phyloP scores from a whole-genome alignment of 306 rosid species.

The Albizia julibrissin region DNA sequence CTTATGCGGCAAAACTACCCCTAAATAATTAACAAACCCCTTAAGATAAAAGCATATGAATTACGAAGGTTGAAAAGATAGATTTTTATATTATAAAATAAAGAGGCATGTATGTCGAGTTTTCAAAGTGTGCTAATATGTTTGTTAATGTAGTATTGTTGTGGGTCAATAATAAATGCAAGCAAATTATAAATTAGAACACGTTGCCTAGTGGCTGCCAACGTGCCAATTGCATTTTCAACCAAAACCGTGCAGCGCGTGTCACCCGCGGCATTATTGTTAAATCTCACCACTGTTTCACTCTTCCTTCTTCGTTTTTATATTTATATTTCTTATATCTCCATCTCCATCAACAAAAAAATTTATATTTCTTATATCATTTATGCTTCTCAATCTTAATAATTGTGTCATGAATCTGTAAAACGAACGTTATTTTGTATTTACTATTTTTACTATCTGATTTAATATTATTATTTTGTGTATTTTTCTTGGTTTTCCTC shows the following conservation, averaged over 20 bases:
- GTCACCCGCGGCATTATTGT: background rate
- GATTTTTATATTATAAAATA: no score
- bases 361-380: background rate
- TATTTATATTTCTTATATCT: no score
- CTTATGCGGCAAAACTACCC: no score
- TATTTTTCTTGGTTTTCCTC: background rate
- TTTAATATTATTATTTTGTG: background rate
- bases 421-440: no score
- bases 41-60: no score
- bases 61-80: no score
- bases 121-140: background rate
- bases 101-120: background rate
- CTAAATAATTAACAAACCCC: no score
- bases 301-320: no score
- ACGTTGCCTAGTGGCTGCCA: background rate
- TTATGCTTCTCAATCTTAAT: background rate
- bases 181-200: background rate
- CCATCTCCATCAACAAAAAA: no score
- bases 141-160: background rate
- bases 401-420: no score
- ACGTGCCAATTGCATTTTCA: background rate
- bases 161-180: background rate
- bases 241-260: background rate
- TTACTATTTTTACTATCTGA: no score
- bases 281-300: no score